Evolutionary conservation across 371 early-diverging fungal species (phyloP).

Genomic region (Lichtheimia corymbifera): DNA sequence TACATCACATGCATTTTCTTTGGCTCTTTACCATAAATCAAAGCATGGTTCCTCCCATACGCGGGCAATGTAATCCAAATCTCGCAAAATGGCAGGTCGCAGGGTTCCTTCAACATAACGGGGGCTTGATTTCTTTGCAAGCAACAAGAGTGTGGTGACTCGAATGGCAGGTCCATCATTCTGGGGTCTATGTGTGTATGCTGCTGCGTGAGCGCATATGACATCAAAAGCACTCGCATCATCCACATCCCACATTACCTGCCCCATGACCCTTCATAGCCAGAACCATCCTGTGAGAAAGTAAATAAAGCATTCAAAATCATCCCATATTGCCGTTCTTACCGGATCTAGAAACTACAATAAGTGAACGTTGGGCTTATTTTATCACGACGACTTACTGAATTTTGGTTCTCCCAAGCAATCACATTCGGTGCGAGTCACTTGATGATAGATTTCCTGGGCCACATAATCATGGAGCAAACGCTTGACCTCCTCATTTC

Average conservation of each 20-base stretch:
- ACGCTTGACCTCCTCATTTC: slow-evolving; percentile 17
- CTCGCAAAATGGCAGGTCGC: slow-evolving; percentile 25
- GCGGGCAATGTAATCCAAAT: slow-evolving; percentile 66
- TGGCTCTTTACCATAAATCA: slow-evolving; percentile 45
- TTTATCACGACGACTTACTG: slow-evolving; percentile 22
- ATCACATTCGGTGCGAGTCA: slow-evolving; percentile 24
- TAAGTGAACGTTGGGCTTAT: not conserved
- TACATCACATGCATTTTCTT: not conserved
- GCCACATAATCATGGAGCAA: slow-evolving; percentile 39
- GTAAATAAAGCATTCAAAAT: not conserved
- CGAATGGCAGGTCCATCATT: slow-evolving; percentile 86
- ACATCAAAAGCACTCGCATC: too few relatives aligned
- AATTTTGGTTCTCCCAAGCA: slow-evolving; percentile 82
- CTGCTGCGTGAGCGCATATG: too few relatives aligned
- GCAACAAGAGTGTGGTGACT: slow-evolving; percentile 52
- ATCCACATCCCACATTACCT: slow-evolving; percentile 21
- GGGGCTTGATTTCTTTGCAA: slow-evolving; percentile 33
- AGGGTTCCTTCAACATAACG: slow-evolving; percentile 19
- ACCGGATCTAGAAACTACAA: not conserved
- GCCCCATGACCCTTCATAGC: slow-evolving; percentile 64
- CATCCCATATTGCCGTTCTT: slow-evolving; percentile 3
- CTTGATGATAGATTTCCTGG: slow-evolving; percentile 33
- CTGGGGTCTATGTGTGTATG: slow-evolving; percentile 54
- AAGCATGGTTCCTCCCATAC: slow-evolving; percentile 46
- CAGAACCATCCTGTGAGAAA: slow-evolving; percentile 43